A percentile compares a stretch with the other conserved stretches of the same genome.
phyloP scores from a whole-genome alignment of 306 rosid genomes.

The Vigna trinervia region DNA sequence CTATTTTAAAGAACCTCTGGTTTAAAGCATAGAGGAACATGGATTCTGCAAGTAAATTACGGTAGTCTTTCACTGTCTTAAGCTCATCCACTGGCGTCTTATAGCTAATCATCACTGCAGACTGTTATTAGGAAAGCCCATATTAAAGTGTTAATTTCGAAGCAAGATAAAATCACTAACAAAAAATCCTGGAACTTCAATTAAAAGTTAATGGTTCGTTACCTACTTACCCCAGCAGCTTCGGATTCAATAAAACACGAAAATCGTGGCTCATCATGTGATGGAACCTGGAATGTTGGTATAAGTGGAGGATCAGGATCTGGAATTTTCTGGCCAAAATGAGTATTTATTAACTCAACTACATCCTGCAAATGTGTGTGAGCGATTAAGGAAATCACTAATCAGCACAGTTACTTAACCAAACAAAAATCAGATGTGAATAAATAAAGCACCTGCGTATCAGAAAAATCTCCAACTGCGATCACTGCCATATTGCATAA shows the following conservation, averaged over 20 bases:
- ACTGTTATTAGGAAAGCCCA: slow-evolving; percentile 57
- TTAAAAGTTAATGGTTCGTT: slow-evolving; percentile 37
- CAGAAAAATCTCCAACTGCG: slow-evolving; percentile 95
- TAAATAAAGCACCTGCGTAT: slow-evolving; percentile 70
- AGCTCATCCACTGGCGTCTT: slow-evolving; percentile 78
- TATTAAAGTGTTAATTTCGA: slow-evolving; percentile 38
- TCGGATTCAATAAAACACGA: slow-evolving; percentile 97
- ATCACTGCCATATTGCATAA: slow-evolving; percentile 94
- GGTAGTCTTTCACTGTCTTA: slow-evolving; percentile 88
- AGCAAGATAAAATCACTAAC: slow-evolving; percentile 7
- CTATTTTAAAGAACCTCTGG: slow-evolving; percentile 91
- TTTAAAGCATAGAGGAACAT: slow-evolving; percentile 90
- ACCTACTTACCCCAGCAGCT: slow-evolving; percentile 92
- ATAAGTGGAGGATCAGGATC: slow-evolving; percentile 69
- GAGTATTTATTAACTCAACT: slow-evolving; percentile 83
- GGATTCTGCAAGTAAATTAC: slow-evolving; percentile 87
- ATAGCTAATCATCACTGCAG: slow-evolving; percentile 97
- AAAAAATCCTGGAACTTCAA: slow-evolving; percentile 15
- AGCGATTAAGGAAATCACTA: slow-evolving; percentile 41
- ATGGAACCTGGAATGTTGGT: slow-evolving; percentile 74
- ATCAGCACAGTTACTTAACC: slow-evolving; percentile 30
- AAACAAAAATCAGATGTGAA: slow-evolving; percentile 38
- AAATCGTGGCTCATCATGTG: slow-evolving; percentile 85
- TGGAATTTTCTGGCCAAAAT: slow-evolving; percentile 76
- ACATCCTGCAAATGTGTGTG: slow-evolving; percentile 62